A percentile compares a stretch with the other conserved stretches of the same genome.
phyloP scores from a whole-genome alignment of 768 basidiomycete species.

The Glaciozyma martinii region DNA sequence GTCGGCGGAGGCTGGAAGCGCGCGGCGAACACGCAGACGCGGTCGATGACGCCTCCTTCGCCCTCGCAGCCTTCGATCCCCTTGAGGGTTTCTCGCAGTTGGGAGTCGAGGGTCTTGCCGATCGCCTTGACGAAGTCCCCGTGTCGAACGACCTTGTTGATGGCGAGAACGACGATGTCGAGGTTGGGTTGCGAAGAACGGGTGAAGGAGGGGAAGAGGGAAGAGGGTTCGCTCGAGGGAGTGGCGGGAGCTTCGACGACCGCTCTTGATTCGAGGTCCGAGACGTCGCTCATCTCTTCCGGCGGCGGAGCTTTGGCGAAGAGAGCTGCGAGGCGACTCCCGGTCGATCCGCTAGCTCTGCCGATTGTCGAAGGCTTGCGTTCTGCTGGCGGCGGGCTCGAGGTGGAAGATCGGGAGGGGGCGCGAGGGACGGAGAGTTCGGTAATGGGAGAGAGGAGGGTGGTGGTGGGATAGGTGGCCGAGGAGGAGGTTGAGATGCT shows the following conservation, averaged over 20 bases:
- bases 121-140: slow-evolving; percentile 8
- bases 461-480: slow-evolving; percentile 9
- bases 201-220: background rate
- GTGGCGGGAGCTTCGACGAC: slow-evolving; percentile 9
- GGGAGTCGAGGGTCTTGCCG: slow-evolving; percentile 8
- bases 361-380: slow-evolving; percentile 18
- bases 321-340: slow-evolving; percentile 34
- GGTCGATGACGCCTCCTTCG: slow-evolving; percentile 2
- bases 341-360: background rate
- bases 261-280: slow-evolving; percentile 4
- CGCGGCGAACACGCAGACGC: slow-evolving; percentile 38
- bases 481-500: slow-evolving; percentile 37
- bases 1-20: slow-evolving; percentile 56
- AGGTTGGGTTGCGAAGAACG: slow-evolving; percentile 8
- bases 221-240: background rate
- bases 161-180: slow-evolving; percentile 12
- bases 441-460: slow-evolving; percentile 6
- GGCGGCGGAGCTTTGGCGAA: slow-evolving; percentile 43
- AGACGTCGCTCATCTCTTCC: background rate
- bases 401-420: slow-evolving; percentile 36
- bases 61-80: slow-evolving; percentile 4
- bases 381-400: slow-evolving; percentile 37
- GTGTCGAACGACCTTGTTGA: slow-evolving; percentile 4
- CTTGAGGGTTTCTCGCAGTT: slow-evolving; percentile 46
- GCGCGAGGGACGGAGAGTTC: slow-evolving; percentile 34